Evolutionary conservation across 768 basidiomycete genomes (phyloP).

Genomic region (Amanita jacksonii): DNA sequence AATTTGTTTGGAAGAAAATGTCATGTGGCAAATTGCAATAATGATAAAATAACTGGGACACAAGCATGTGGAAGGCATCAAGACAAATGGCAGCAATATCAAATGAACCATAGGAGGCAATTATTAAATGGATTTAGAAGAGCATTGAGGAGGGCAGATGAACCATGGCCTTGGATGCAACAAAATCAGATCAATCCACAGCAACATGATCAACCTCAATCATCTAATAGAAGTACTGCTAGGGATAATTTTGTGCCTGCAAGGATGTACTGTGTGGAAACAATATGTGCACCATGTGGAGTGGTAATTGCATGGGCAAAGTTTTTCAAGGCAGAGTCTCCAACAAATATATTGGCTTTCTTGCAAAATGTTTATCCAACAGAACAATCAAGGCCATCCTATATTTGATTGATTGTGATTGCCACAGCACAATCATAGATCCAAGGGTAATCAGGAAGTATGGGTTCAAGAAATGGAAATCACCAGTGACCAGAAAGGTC

Average conservation of each 20-base stretch:
- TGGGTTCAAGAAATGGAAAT: no score
- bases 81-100: constrained; percentile 13
- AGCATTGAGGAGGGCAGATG: constrained; percentile 2
- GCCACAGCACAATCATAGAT: constrained; percentile 3
- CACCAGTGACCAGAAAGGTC: no score
- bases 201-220: constrained; percentile 8
- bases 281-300: constrained; percentile 14
- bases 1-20: constrained; percentile 13
- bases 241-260: constrained; percentile 6
- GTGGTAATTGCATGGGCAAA: constrained; percentile 15
- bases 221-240: not conserved
- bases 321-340: constrained; percentile 15
- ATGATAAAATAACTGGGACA: constrained; percentile 10
- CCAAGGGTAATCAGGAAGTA: constrained; percentile 5
- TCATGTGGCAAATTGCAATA: constrained; percentile 13
- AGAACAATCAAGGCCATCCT: constrained; percentile 6
- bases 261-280: constrained; percentile 14
- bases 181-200: not conserved
- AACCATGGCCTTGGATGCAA: not conserved
- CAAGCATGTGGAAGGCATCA: constrained; percentile 18
- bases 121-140: not conserved
- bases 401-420: constrained; percentile 13
- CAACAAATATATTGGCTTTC: constrained; percentile 14
- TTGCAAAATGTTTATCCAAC: constrained; percentile 11
- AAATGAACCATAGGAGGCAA: not conserved